A percentile compares a stretch with the other conserved stretches of the same genome.
phyloP scores from a whole-genome alignment of 140 eudicot species.

The Stevia rebaudiana region DNA sequence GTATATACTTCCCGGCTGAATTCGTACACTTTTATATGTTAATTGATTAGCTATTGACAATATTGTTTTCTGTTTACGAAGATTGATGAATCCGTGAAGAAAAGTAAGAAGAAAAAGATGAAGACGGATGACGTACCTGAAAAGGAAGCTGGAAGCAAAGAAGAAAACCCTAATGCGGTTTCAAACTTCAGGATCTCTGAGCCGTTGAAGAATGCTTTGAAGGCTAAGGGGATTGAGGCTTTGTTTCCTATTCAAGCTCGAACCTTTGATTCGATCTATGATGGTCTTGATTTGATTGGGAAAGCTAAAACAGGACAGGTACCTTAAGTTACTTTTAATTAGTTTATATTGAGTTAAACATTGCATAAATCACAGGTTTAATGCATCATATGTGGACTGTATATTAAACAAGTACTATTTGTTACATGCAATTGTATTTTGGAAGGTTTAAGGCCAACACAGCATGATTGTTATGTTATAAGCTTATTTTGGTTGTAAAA shows the following conservation, averaged over 20 bases:
- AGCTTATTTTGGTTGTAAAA: neutral
- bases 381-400: neutral
- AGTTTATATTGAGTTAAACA: neutral
- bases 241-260: slow-evolving; percentile 92
- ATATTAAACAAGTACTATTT: neutral
- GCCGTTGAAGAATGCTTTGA: slow-evolving; percentile 61
- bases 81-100: slow-evolving; percentile 35
- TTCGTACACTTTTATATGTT: neutral
- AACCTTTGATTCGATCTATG: slow-evolving; percentile 57
- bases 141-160: slow-evolving; percentile 32
- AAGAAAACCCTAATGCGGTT: slow-evolving; percentile 68
- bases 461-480: neutral
- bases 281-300: slow-evolving; percentile 94
- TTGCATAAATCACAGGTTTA: neutral
- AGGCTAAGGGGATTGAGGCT: slow-evolving; percentile 63
- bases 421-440: neutral
- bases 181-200: slow-evolving; percentile 66
- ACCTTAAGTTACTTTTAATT: neutral
- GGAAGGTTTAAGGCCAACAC: neutral
- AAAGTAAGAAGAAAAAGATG: slow-evolving; percentile 58
- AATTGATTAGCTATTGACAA: neutral
- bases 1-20: neutral
- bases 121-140: slow-evolving; percentile 30
- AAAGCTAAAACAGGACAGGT: slow-evolving; percentile 98
- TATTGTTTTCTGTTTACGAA: slow-evolving; percentile 8